phyloP scores from a whole-genome alignment of 441 rosid species.

The Arabidopsis lyrata region DNA sequence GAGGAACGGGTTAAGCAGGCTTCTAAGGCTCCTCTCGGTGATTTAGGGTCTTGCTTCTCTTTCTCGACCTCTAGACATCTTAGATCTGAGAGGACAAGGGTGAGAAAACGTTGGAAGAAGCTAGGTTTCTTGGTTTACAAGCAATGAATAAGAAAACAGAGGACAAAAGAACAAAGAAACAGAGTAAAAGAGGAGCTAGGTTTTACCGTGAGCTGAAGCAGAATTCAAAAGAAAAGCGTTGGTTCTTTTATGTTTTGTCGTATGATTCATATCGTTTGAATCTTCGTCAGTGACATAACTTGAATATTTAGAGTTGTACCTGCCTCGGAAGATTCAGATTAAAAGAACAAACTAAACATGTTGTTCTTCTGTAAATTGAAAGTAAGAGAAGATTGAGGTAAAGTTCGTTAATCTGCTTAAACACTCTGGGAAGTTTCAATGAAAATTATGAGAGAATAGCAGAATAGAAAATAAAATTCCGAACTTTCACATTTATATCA shows the following conservation, averaged over 20 bases:
- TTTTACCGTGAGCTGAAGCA: slow-evolving; percentile 68
- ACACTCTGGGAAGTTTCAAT: not conserved
- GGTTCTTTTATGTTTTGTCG: slow-evolving; percentile 45
- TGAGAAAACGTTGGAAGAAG: slow-evolving; percentile 14
- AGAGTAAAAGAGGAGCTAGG: slow-evolving; percentile 3
- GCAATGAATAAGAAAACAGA: not conserved
- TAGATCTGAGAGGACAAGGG: slow-evolving; percentile 50
- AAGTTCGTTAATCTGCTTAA: not conserved
- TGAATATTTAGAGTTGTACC: slow-evolving; percentile 50
- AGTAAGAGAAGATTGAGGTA: not conserved
- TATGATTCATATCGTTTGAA: slow-evolving; percentile 30
- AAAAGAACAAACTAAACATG: not conserved
- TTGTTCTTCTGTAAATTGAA: not conserved
- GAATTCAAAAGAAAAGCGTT: slow-evolving; percentile 50
- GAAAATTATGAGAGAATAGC: not conserved
- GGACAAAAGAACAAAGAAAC: not conserved
- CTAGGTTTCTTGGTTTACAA: slow-evolving; percentile 32
- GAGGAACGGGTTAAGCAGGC: slow-evolving; percentile 52
- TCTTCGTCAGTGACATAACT: slow-evolving; percentile 38
- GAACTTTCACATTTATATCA: not conserved
- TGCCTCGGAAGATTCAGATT: slow-evolving; percentile 29
- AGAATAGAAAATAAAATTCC: not conserved
- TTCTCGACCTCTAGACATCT: slow-evolving; percentile 53
- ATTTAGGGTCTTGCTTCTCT: slow-evolving; percentile 52
- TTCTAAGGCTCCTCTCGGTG: slow-evolving; percentile 81